A percentile compares a stretch with the other conserved stretches of the same genome.
These are phyloP conservation scores for Corymbia maculata DNA, from an alignment of 345 rosid genomes.

Conservation along the genomic window DNA sequence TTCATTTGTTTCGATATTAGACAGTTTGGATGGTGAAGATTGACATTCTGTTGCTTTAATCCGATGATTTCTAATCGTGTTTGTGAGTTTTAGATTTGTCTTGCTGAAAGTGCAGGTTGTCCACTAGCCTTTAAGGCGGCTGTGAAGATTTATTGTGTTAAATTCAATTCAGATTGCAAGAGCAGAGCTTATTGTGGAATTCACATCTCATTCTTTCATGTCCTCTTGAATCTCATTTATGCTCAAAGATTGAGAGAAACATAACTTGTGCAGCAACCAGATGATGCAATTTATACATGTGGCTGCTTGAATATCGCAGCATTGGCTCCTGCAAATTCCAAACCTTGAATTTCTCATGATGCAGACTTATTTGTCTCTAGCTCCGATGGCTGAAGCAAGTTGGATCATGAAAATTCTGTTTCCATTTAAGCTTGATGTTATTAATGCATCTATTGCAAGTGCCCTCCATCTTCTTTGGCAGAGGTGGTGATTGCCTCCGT, in stretches of 20 bases:
- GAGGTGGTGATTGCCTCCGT: background rate
- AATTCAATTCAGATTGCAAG: background rate
- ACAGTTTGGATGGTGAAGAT: background rate
- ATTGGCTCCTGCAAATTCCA: background rate
- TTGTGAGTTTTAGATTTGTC: background rate
- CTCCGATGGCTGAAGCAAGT: background rate
- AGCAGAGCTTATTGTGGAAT: background rate
- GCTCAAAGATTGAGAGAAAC: background rate
- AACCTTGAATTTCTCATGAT: background rate
- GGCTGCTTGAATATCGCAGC: background rate
- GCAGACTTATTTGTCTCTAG: background rate
- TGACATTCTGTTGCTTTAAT: background rate
- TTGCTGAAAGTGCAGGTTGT: background rate
- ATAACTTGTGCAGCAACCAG: background rate
- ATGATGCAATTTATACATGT: background rate
- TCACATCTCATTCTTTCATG: background rate
- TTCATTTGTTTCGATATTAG: background rate
- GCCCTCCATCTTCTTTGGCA: background rate
- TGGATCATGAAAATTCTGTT: background rate
- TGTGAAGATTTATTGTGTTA: background rate
- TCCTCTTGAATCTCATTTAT: background rate
- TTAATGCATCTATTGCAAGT: background rate
- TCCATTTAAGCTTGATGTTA: background rate
- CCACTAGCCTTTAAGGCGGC: background rate
- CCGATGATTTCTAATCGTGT: background rate